Evolutionary conservation across 495 filamentous ascomycete genomes (phyloP).

Genomic region (Bombardia bombarda): DNA sequence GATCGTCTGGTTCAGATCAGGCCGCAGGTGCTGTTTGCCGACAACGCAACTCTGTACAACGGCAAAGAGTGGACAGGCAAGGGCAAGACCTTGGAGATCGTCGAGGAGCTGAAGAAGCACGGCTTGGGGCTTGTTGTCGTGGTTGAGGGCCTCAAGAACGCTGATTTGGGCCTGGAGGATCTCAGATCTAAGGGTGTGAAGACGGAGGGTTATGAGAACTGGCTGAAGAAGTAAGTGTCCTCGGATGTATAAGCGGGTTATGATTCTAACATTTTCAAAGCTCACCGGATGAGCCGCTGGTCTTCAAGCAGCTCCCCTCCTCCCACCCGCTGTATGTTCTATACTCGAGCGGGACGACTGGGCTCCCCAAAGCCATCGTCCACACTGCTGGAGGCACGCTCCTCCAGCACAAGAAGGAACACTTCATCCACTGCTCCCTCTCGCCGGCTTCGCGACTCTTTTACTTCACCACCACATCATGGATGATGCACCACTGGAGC

Average conservation of each 20-base stretch:
- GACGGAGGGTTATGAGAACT: conserved; percentile 32
- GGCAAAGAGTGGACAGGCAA: conserved; percentile 69
- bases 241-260: neutral
- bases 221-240: conserved; percentile 24
- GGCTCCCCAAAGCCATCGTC: conserved; percentile 85
- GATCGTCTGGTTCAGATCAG: conserved; percentile 78
- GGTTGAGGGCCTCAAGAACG: conserved; percentile 50
- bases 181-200: conserved; percentile 41
- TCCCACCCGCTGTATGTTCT: conserved; percentile 86
- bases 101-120: conserved; percentile 48
- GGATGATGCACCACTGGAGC: conserved; percentile 99
- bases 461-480: conserved; percentile 81
- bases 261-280: conserved; percentile 15
- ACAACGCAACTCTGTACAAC: conserved; percentile 84
- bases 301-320: conserved; percentile 67
- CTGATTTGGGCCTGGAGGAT: conserved; percentile 40
- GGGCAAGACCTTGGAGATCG: conserved; percentile 65
- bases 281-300: conserved; percentile 35
- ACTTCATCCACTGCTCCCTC: conserved; percentile 74
- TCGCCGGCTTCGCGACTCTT: conserved; percentile 42
- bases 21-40: conserved; percentile 72
- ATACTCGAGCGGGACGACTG: conserved; percentile 83
- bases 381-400: conserved; percentile 83
- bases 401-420: conserved; percentile 92
- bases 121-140: conserved; percentile 60